Base-by-base conservation (phyloP, 371 early-diverging fungal genomes). In the Mycotypha africana region DNA sequence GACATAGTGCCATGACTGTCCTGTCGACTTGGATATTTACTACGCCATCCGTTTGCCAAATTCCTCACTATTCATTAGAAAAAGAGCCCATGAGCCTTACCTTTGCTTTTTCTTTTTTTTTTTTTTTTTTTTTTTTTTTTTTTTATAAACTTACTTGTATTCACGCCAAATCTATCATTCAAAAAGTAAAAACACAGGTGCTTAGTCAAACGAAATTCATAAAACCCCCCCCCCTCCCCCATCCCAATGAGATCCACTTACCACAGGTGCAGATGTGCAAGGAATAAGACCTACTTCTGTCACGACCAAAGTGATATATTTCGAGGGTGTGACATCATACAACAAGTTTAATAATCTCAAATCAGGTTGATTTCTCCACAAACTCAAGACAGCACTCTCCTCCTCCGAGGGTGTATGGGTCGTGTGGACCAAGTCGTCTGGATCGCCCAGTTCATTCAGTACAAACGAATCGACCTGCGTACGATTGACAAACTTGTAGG, bases 281-380 rank as follows among this genome's bases (percentile, higher is more conserved):
- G 97, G 96, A 54, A 96, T 89, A 60, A 89, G 60, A 30, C 98
- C 98, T 8, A 91, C 84, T 72, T 98, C 98, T 19, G 95, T 93
- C 12, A 95, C 79, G 22, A 97, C 88, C 37, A 92, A 77, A 4
- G 90, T 85, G 43, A 97, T 85, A 56, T 87, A 94, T 60, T 89
- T 82, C 28, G 93, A 82, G 20, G 99, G 98, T 2, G 97, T 96
- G 21, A 98, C 76, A 59, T 98, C 99, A 63, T 95, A 93, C 49
- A 88, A 62, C 14, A 95, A 60, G 49, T 94, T 92, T 49, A 97
- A 72, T 40, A 94, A 62, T 67, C 89, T 84, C 45, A 97, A 62
- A 48, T 84, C 67, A 12, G 74, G 65, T 11, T 77, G 72, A 15
- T 83, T 75, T 54, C 78, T 84, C 88, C 87, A 86, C 32, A 71